Evolutionary conservation across 169 alveolate species (phyloP), one percentile per base, ranked within the genome.

Genomic region (Eimeria necatrix): DNA sequence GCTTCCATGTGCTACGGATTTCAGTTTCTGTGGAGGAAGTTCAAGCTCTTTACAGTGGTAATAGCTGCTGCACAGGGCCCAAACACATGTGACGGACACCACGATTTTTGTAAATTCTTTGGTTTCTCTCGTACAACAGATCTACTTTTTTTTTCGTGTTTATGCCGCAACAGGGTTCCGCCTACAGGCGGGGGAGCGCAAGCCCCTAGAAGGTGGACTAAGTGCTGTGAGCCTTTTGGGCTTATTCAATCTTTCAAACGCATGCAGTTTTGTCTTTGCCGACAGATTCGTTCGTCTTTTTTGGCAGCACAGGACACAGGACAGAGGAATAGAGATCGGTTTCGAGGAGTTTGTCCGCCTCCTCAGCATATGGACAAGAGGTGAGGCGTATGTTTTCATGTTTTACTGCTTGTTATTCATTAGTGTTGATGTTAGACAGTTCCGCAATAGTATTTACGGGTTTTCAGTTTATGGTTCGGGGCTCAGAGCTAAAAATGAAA

Each of bases 321-420:
- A 87, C 56, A 59, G 96, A 53, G 94, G 93, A 41, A 94, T 94
- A 20, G 96, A 94, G 41, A 81, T 94, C 22, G 96, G 96, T 5
- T 94, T 94, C 92, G 94, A 90, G 18, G 96, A 94, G 53, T 94
- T 94, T 88, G 90, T 94, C 12, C 78, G 74, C 61, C 48, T 90
- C 26, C 93, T 94, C n/a, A 87, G 95, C 16, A 61, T 85, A 22
- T 94, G 96, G 96, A 90, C 96, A 22, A 53, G 95, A 14, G 96
- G 96, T 94, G 14, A 70, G 83, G 4, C 22, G 0, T 4, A 83
- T 46, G 59, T 16, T 76, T 68, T 20, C 26, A 32, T 32, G 41
- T 32, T 32, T 32, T 32, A 32, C 41, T 2, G 41, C 41, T 32
- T 32, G 41, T 32, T 32, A 32, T 32, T 32, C 41, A 0, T 32